phyloP scores from a whole-genome alignment of 176 grass and related monocot genomes.

The Microstegium vimineum region DNA sequence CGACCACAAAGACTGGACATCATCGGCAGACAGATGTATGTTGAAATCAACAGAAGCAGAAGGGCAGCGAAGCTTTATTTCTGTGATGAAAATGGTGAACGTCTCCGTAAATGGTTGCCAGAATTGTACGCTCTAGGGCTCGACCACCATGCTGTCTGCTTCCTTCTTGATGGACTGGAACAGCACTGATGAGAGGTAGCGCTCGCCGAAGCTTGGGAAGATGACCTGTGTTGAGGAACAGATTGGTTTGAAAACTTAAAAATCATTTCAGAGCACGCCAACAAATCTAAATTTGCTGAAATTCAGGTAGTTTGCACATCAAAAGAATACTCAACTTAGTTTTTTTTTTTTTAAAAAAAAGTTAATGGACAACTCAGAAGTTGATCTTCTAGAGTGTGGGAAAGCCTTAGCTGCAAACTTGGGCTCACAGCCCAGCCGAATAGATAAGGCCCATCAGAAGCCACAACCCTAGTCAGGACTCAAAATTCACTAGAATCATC shows the following conservation, averaged over 20 bases:
- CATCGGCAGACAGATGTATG: not conserved
- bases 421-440: not conserved
- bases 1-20: not conserved
- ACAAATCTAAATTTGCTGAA: not conserved
- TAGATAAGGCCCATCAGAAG: not conserved
- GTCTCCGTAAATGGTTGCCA: not conserved
- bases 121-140: slow-evolving; percentile 13
- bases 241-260: not conserved
- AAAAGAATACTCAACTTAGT: not conserved
- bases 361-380: not conserved
- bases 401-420: not conserved
- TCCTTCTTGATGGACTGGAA: slow-evolving; percentile 64
- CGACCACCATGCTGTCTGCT: slow-evolving; percentile 60
- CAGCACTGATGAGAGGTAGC: slow-evolving; percentile 59
- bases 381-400: not conserved
- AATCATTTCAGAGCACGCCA: not conserved
- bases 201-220: slow-evolving; percentile 64
- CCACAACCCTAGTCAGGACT: not conserved
- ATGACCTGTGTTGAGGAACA: slow-evolving; percentile 32
- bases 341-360: too few relatives aligned
- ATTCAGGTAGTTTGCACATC: not conserved
- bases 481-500: not conserved
- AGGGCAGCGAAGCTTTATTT: slow-evolving; percentile 28
- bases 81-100: not conserved
- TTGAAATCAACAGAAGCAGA: not conserved